A percentile compares a stretch with the other conserved stretches of the same genome.
Evolutionary conservation across 2,329 filamentous ascomycete species (phyloP).

Genomic region (Periconia digitata): DNA sequence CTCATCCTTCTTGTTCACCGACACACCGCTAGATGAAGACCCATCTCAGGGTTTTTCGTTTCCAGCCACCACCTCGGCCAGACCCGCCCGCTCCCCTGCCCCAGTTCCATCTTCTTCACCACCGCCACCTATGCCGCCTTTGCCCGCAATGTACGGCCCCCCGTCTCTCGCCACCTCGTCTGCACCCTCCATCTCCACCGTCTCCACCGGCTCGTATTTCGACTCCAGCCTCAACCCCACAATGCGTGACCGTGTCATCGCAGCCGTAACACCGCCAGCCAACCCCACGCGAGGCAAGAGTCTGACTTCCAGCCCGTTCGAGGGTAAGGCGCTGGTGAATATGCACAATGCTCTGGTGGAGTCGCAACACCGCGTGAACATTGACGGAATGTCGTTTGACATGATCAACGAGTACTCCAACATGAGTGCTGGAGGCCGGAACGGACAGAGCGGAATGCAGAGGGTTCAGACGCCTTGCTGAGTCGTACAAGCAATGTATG

Average conservation of each 20-base stretch:
- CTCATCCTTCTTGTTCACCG: constrained; percentile 34
- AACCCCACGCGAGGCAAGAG: constrained; percentile 15
- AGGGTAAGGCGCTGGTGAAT: constrained; percentile 27
- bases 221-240: constrained; percentile 31
- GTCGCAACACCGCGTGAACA: constrained; percentile 33
- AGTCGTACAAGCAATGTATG: too few relatives aligned
- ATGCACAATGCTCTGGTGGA: constrained; percentile 37
- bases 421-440: neutral
- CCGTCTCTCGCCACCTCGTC: constrained; percentile 34
- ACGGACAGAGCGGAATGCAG: constrained; percentile 15
- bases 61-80: constrained; percentile 15
- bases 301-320: constrained; percentile 36
- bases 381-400: constrained; percentile 41
- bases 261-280: constrained; percentile 31
- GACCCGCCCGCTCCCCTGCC: constrained; percentile 12
- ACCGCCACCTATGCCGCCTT: neutral
- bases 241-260: constrained; percentile 31
- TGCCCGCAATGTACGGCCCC: neutral
- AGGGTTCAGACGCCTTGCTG: constrained; percentile 30
- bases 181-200: constrained; percentile 33
- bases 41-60: constrained; percentile 24
- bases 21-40: constrained; percentile 24
- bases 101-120: constrained; percentile 4
- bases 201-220: constrained; percentile 36
- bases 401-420: constrained; percentile 30